A percentile compares a stretch with the other conserved stretches of the same genome.
Evolutionary conservation across 1,284 basidiomycete species (phyloP).

Genomic region (Xerocomus nothofagi): DNA sequence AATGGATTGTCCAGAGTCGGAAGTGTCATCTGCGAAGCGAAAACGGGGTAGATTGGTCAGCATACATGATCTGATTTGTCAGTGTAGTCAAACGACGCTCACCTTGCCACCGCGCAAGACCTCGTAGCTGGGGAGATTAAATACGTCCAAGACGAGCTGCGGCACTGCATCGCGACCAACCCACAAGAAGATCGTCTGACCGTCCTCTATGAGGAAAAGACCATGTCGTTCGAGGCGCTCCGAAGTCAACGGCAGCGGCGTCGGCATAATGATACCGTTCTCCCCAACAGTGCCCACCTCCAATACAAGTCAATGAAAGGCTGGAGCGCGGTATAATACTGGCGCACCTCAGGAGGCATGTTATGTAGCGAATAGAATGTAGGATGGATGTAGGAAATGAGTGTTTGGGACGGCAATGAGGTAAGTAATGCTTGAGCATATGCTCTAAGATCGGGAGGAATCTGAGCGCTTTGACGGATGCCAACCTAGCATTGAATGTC

Average conservation of each 20-base stretch:
- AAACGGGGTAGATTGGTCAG: slow-evolving; percentile 5
- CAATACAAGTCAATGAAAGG: slow-evolving; percentile 13
- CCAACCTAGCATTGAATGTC: slow-evolving; percentile 61
- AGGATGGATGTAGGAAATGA: slow-evolving; percentile 94
- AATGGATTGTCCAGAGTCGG: slow-evolving; percentile 90
- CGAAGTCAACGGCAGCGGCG: slow-evolving; percentile 88
- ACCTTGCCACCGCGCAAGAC: slow-evolving; percentile 92
- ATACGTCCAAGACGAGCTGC: slow-evolving; percentile 92
- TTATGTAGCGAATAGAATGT: slow-evolving; percentile 96
- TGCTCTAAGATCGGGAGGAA: slow-evolving; percentile 93
- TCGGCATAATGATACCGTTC: slow-evolving; percentile 79
- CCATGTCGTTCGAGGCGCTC: slow-evolving; percentile 95
- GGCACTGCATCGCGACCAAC: slow-evolving; percentile 96
- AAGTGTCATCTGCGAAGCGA: slow-evolving; percentile 66
- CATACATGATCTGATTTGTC: neutral
- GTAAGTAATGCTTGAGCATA: slow-evolving; percentile 94
- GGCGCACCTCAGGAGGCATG: slow-evolving; percentile 85
- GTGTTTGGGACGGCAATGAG: slow-evolving; percentile 86
- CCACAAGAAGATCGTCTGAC: slow-evolving; percentile 98
- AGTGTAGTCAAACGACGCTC: slow-evolving; percentile 21
- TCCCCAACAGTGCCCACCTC: slow-evolving; percentile 83
- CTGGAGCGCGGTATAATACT: neutral
- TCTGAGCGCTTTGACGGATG: slow-evolving; percentile 92
- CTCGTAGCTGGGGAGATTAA: slow-evolving; percentile 87
- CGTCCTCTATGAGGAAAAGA: slow-evolving; percentile 95